A percentile compares a stretch with the other conserved stretches of the same genome.
Evolutionary conservation across 1,284 basidiomycete genomes (phyloP).

Genomic region (Leccinum idahoense): DNA sequence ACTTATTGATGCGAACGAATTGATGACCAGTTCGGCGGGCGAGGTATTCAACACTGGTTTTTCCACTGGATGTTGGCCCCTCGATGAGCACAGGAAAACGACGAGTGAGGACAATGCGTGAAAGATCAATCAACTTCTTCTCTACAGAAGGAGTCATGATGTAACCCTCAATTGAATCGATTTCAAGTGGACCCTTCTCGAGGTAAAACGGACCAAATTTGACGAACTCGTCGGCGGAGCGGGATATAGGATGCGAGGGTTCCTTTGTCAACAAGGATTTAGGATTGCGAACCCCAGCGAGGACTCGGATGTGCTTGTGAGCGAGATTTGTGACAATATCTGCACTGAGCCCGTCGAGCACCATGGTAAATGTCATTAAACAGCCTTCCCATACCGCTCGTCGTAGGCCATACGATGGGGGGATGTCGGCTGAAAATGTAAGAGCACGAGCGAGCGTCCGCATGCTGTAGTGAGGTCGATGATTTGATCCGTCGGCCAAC

Average conservation of each 20-base stretch:
- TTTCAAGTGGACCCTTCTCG: conserved; percentile 65
- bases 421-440: conserved; percentile 85
- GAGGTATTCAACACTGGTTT: conserved; percentile 97
- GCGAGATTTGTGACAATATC: conserved; percentile 67
- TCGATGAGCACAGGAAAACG: conserved; percentile 96
- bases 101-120: conserved; percentile 85
- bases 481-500: conserved; percentile 93
- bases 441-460: conserved; percentile 91
- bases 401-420: conserved; percentile 74
- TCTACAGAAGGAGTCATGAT: conserved; percentile 96
- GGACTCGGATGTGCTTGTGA: conserved; percentile 61
- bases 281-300: conserved; percentile 79
- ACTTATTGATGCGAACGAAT: conserved; percentile 99
- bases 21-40: conserved; percentile 91
- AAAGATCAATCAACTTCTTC: conserved; percentile 87
- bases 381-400: conserved; percentile 94
- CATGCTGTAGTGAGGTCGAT: conserved; percentile 97
- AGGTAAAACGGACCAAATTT: conserved; percentile 94
- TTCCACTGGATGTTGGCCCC: conserved; percentile 96
- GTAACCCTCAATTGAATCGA: conserved; percentile 73
- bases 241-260: conserved; percentile 52
- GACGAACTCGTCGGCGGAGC: conserved; percentile 56
- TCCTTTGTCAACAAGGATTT: conserved; percentile 70
- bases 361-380: conserved; percentile 97
- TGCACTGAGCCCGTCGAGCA: conserved; percentile 76